These are phyloP conservation scores for Leccinellum albellum DNA, from an alignment of 768 basidiomycete species.

Conservation along the genomic window DNA sequence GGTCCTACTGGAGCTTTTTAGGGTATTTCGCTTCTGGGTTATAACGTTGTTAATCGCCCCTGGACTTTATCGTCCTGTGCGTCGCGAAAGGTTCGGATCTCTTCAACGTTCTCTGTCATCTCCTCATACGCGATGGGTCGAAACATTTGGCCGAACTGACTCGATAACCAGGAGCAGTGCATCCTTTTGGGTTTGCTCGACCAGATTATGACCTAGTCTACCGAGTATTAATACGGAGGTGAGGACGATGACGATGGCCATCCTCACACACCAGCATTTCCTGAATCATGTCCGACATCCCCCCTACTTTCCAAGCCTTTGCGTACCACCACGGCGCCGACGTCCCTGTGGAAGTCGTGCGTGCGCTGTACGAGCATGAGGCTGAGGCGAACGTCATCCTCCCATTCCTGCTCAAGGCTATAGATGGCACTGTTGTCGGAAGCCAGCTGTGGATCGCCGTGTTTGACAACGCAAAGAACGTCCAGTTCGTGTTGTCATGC, in stretches of 20 bases:
- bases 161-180: neutral
- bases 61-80: neutral
- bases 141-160: too few species aligned
- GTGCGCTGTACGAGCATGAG: constrained; percentile 27
- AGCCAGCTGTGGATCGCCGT: constrained; percentile 33
- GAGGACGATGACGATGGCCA: neutral
- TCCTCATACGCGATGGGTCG: too few species aligned
- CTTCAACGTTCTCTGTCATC: neutral
- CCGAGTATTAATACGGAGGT: neutral
- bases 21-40: neutral
- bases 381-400: constrained; percentile 38
- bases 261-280: neutral
- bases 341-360: constrained; percentile 29
- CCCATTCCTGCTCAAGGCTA: constrained; percentile 36
- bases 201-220: neutral
- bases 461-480: constrained; percentile 14
- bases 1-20: neutral
- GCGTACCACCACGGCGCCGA: constrained; percentile 6
- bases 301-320: neutral
- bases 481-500: constrained; percentile 48
- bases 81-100: neutral
- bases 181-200: neutral
- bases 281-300: constrained; percentile 18
- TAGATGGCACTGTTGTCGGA: neutral
- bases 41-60: constrained; percentile 1